Evolutionary conservation across 805 yeast genomes (phyloP), one percentile per base, ranked within the genome.

Genomic region (Ogataea corticis): DNA sequence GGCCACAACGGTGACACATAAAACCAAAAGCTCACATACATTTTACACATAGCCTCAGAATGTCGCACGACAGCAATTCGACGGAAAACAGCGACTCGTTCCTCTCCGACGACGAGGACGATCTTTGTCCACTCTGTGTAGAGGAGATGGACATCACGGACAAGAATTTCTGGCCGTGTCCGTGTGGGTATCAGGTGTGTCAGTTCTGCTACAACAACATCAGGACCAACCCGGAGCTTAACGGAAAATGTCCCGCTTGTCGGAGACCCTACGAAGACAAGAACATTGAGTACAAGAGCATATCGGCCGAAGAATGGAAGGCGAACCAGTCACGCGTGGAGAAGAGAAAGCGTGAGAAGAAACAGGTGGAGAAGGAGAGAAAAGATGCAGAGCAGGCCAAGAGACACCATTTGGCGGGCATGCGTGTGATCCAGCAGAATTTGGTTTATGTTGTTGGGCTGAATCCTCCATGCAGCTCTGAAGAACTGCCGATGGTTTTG

Each of bases 111-210:
- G 90, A 84, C 48, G 94, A 86, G 57, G 92, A 83, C 55, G 95
- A 87, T 53, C 73, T 76, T 54, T 84, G 96, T 70, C 99, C 99
- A 45, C 79, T 94, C 52, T 94, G 99, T 72, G 92, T 91, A 61
- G 99, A 94, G 69, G 97, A 94, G 65, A 84, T 94, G 90, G 99
- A 94, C 67, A 82, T 92, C 38, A 86, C 96, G 14, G 99, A 94
- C 68, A 89, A 87, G 62, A 88, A 90, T 70, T 94, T 94, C 75
- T 89, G 86, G 66, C 99, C 99, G n/a, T 94, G 99, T 73, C 98
- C 98, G 1, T 94, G 99, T 71, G 99, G 99, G 15, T 94, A 94
- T 62, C 97, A 95, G 66, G 87, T 94, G 47, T 94, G 99, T 67
- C 98, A 92, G 74, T 94, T 94, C 64, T 94, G 99, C 67, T 94